Conservation (phyloP, 2,329 filamentous ascomycete species). For the Penicillium sp. region DNA sequence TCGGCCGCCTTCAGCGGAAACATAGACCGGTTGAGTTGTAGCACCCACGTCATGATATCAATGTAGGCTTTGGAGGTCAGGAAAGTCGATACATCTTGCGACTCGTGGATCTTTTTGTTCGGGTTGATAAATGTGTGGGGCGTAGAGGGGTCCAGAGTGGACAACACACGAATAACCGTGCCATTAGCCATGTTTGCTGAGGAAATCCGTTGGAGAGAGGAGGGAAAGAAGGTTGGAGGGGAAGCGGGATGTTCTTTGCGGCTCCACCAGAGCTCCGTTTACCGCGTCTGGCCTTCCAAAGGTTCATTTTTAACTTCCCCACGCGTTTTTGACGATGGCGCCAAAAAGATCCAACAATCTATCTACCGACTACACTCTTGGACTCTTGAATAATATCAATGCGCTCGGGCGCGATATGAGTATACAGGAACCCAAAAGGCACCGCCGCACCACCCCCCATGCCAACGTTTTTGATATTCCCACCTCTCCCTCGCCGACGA, state of each 20-base stretch:
- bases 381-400: slow-evolving; percentile 5
- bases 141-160: slow-evolving; percentile 45
- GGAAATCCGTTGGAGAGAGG: not conserved
- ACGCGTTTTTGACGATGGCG: slow-evolving; percentile 1
- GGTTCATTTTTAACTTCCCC: not conserved
- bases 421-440: not conserved
- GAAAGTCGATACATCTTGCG: slow-evolving; percentile 76
- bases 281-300: not conserved
- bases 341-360: slow-evolving; percentile 3
- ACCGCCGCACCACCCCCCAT: slow-evolving; percentile 5
- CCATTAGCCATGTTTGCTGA: slow-evolving; percentile 18
- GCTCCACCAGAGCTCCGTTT: slow-evolving; percentile 7
- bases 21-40: slow-evolving; percentile 86
- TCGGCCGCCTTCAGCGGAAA: slow-evolving; percentile 61
- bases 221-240: slow-evolving; percentile 6
- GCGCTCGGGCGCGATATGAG: not conserved
- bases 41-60: slow-evolving; percentile 80
- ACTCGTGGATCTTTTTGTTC: slow-evolving; percentile 78
- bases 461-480: slow-evolving; percentile 11
- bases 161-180: slow-evolving; percentile 36
- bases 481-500: not conserved
- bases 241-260: slow-evolving; percentile 10
- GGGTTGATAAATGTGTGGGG: slow-evolving; percentile 64
- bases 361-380: slow-evolving; percentile 5
- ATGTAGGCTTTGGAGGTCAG: slow-evolving; percentile 77